phyloP scores from a whole-genome alignment of 2,329 filamentous ascomycete species.

The Endocalyx cinctus region DNA sequence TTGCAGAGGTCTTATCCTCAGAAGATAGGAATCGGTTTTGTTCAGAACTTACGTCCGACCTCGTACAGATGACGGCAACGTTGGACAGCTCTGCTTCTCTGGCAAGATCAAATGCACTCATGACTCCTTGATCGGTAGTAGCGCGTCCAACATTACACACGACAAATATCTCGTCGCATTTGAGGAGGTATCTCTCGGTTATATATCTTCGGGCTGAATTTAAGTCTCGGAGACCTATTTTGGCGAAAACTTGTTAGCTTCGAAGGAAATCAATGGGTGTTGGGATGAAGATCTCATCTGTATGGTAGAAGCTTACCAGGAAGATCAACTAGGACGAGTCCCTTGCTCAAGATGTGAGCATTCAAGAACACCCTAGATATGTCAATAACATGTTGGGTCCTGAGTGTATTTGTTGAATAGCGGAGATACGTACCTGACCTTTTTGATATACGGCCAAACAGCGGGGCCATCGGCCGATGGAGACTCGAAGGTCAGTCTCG shows the following conservation, averaged over 20 bases:
- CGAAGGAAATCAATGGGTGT: background rate
- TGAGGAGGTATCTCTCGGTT: conserved; percentile 39
- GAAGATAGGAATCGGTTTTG: too few species aligned
- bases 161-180: conserved; percentile 44
- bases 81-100: conserved; percentile 31
- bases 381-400: conserved; percentile 8
- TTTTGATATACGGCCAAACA: conserved; percentile 41
- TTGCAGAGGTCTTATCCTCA: too few species aligned
- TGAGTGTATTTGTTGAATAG: background rate
- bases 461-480: conserved; percentile 13
- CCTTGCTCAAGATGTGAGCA: conserved; percentile 41
- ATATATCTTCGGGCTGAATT: conserved; percentile 39
- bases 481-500: conserved; percentile 33
- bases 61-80: conserved; percentile 39
- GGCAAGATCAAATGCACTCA: conserved; percentile 36
- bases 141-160: conserved; percentile 38
- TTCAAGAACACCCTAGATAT: conserved; percentile 36
- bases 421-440: conserved; percentile 30
- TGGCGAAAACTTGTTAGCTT: background rate
- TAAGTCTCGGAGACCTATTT: conserved; percentile 39
- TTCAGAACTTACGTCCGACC: conserved; percentile 37
- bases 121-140: conserved; percentile 35
- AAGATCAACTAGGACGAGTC: conserved; percentile 43
- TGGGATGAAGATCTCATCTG: background rate
- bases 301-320: conserved; percentile 36